Evolutionary conservation across 768 basidiomycete genomes (phyloP).

Genomic region (Rhodotorula paludigena): DNA sequence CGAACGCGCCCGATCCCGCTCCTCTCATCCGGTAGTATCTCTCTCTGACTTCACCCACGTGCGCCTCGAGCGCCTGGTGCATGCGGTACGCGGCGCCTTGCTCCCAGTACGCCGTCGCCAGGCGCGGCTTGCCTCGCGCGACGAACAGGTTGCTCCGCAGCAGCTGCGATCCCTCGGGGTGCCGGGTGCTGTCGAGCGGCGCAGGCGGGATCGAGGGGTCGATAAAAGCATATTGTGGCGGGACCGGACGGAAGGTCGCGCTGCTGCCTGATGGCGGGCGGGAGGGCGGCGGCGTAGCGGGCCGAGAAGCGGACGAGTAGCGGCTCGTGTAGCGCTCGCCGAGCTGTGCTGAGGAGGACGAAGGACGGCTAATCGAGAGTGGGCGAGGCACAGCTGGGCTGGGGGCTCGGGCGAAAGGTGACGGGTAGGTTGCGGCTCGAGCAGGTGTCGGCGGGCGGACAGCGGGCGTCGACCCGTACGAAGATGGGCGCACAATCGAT

Average conservation of each 20-base stretch:
- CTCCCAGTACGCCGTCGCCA: not conserved
- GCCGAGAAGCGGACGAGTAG: not conserved
- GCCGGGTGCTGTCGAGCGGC: not conserved
- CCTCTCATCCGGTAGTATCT: too few relatives aligned
- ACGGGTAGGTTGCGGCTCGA: not conserved
- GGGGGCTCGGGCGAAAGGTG: not conserved
- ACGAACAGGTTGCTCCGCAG: not conserved
- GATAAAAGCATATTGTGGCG: not conserved
- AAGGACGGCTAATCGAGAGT: not conserved
- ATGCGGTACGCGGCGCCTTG: not conserved
- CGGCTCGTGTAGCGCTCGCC: not conserved
- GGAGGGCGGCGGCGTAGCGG: slow-evolving; percentile 1
- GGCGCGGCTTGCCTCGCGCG: not conserved
- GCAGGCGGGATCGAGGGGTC: slow-evolving; percentile 1
- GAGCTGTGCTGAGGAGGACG: not conserved
- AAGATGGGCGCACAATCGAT: not conserved
- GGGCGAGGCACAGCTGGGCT: too few relatives aligned
- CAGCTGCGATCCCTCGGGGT: not conserved
- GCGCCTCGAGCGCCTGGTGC: not conserved
- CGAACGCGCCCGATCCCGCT: not conserved
- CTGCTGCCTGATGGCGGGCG: not conserved
- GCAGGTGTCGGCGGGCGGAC: not conserved
- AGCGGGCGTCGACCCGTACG: not conserved
- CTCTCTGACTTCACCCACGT: not conserved
- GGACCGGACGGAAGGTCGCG: not conserved